Conservation (phyloP, 2,329 filamentous ascomycete genomes). For the Zymoseptoria passerinii region DNA sequence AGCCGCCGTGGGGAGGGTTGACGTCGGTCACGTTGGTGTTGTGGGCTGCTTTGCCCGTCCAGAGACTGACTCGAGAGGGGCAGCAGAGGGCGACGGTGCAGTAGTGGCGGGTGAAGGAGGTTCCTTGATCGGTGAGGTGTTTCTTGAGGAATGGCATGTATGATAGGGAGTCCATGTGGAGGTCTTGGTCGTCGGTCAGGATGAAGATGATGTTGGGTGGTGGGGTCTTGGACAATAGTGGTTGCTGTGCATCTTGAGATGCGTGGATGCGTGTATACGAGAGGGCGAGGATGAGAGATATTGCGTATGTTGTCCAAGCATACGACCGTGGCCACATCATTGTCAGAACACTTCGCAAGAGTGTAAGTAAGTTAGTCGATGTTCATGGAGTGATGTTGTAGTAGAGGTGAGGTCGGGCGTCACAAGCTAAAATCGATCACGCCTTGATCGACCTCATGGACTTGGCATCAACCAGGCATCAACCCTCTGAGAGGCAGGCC, state of each 20-base stretch:
- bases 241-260: background rate
- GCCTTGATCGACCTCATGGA: background rate
- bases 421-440: background rate
- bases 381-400: background rate
- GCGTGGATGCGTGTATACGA: background rate
- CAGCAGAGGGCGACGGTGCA: conserved; percentile 61
- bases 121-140: conserved; percentile 51
- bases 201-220: conserved; percentile 58
- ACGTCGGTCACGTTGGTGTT: conserved; percentile 63
- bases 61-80: conserved; percentile 56
- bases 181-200: conserved; percentile 60
- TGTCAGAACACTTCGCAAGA: background rate
- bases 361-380: background rate
- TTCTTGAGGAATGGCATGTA: conserved; percentile 53
- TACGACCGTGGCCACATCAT: too few relatives aligned
- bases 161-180: conserved; percentile 51
- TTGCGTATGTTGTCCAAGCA: background rate
- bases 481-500: too few relatives aligned
- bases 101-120: conserved; percentile 54
- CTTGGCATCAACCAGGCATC: background rate
- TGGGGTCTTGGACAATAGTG: conserved; percentile 1
- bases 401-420: background rate
- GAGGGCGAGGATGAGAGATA: background rate
- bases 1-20: conserved; percentile 49
- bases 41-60: conserved; percentile 59